Evolutionary conservation across 768 basidiomycete genomes (phyloP).

Genomic region (Pholiota conissans): DNA sequence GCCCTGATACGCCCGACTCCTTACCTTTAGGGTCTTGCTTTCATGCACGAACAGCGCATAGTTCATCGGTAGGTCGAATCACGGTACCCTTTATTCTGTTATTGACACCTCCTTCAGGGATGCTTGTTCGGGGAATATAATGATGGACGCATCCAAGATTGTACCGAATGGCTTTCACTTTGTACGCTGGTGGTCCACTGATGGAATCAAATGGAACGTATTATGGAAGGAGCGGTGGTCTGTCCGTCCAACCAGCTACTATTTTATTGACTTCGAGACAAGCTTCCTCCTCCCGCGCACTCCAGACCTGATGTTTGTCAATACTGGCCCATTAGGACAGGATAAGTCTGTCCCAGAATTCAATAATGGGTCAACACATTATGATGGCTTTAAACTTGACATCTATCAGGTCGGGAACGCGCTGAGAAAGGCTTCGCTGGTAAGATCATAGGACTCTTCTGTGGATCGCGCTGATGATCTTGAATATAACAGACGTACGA

Average conservation of each 20-base stretch:
- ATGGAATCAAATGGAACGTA: background rate
- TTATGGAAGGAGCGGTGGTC: background rate
- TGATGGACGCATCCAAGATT: background rate
- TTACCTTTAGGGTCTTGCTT: background rate
- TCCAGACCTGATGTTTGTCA: too few relatives aligned
- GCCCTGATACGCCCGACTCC: too few relatives aligned
- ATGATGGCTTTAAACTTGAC: too few relatives aligned
- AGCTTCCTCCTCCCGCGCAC: background rate
- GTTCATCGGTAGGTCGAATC: background rate
- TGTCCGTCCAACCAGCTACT: background rate
- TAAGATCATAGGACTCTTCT: too few relatives aligned
- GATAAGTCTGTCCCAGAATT: too few relatives aligned
- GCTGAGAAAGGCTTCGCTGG: too few relatives aligned
- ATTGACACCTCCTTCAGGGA: background rate
- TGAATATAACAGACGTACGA: background rate
- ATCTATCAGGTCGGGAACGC: too few relatives aligned
- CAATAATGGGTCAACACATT: too few relatives aligned
- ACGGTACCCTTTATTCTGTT: background rate
- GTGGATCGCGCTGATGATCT: background rate
- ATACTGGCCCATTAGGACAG: too few relatives aligned
- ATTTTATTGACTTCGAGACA: background rate
- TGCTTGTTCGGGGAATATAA: background rate
- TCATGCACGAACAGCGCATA: background rate
- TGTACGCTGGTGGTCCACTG: background rate
- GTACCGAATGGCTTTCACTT: background rate